Evolutionary conservation across 495 filamentous ascomycete species (phyloP), one percentile per base, ranked within the genome.

Genomic region (Hyaloscypha hepaticicola): DNA sequence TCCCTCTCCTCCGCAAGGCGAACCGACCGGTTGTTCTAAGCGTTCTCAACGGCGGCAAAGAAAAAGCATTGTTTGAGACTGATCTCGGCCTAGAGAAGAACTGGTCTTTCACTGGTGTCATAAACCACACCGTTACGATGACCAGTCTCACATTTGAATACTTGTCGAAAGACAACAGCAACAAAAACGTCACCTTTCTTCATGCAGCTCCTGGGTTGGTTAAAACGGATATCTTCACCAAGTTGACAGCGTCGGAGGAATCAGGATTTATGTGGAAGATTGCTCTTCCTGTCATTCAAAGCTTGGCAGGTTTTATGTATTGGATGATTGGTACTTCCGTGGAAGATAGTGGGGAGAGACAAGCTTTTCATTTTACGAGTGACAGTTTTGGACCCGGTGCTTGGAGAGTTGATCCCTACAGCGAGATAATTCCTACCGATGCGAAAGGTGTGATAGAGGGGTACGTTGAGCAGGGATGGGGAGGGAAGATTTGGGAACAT

Each of bases 161-260:
- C 22, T 48, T 78, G 0, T 70, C 76, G 0, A 12, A 29, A 0
- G 33, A 33, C 0, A 22, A 74, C 24, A 74, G 27, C 1, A 26
- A 75, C 26, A 74, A 69, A 1, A 41, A 52, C 0, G 69, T 77
- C 5, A 74, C 70, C 55, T 78, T 75, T 55, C 29, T 77, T 5
- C 76, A 79, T 59, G 58, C 61, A n/a, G 77, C 64, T 60, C 77
- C 77, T 6, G 75, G 77, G 1, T 52, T 75, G 1, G 76, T 78
- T 1, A 55, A 55, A 0, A 79, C 78, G 16, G 25, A 16, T n/a
- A 51, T 45, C 16, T 49, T 33, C 34, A 27, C 9, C 22, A 16
- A 9, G 33, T 3, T 55, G 21, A 5, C 34, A 5, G 24, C 50
- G 2, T 29, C 33, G 28, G 60, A 63, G 25, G 11, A 12, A 12